Base-by-base conservation (phyloP, 768 basidiomycete species). In the Serendipita sp. region DNA sequence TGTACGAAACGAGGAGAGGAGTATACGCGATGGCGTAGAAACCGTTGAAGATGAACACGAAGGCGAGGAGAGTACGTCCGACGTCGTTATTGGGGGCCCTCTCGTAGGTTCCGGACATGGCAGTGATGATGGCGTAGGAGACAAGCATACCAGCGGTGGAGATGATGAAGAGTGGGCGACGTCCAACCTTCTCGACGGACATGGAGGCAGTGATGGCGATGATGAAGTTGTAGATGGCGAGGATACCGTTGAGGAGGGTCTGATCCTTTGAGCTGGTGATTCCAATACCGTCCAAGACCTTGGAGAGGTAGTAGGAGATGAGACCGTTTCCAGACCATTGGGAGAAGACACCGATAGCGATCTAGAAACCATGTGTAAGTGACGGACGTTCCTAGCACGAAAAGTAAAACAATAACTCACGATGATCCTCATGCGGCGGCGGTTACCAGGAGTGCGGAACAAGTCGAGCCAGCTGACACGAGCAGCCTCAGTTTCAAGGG, bases 281-380 rank as follows among this genome's bases (percentile, higher is more conserved):
- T 41, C 75, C 75, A 54, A 75, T 70, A 53, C 56, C 64, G 53
- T 68, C 68, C 73, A 92, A 83, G 63, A 91, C 84, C 73, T 81
- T 78, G 75, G 78, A 85, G 70, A 91, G 81, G 77, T 91, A 91
- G 78, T 86, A 89, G 4, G 86, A 88, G 62, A 88, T 85, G 64
- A 91, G 84, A 66, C 81, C 88, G 70, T 89, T 89, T 13, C 87
- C 88, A 8, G 86, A 89, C 88, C 87, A 89, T 69, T 88, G 86
- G 2, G 87, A 89, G 80, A 90, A 89, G 80, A 86, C 86, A 54
- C 86, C 87, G 64, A 90, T 76, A 54, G 85, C 85, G 67, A 87
- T 37, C 46, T 45, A 38, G 51, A 16, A 30, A 16, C 1, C 3
- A 62, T 34, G 32, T 24, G 58, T 44, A 32, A 62, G 38, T 28